A percentile compares a stretch with the other conserved stretches of the same genome.
These are phyloP conservation scores for Chalara sp. DNA, from an alignment of 2,329 filamentous ascomycete genomes.

Conservation along the genomic window DNA sequence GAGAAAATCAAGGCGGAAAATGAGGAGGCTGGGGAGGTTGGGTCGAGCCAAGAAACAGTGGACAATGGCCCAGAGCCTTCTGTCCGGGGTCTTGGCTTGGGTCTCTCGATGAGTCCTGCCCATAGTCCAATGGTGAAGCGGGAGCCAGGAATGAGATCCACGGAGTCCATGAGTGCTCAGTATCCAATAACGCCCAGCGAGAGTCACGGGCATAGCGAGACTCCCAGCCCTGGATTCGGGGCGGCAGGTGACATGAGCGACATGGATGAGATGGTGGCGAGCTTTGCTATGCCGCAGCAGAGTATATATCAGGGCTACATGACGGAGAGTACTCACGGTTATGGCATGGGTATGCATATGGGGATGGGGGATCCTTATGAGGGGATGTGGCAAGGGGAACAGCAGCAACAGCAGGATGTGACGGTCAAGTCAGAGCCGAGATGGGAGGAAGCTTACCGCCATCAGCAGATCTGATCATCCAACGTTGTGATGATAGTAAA, in stretches of 20 bases:
- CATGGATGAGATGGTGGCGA: not conserved
- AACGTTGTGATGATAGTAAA: too few relatives aligned
- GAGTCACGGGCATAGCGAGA: not conserved
- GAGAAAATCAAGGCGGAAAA: not conserved
- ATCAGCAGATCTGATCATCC: not conserved
- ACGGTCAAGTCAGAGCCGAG: conserved; percentile 1
- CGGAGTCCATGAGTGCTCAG: not conserved
- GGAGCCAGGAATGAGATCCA: not conserved
- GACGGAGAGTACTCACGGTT: not conserved
- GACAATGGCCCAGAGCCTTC: not conserved
- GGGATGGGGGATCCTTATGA: not conserved
- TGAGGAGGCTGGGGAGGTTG: not conserved
- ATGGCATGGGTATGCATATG: conserved; percentile 1
- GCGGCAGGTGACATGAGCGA: not conserved
- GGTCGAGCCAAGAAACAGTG: conserved; percentile 1
- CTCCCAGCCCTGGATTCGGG: not conserved
- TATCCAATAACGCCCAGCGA: not conserved
- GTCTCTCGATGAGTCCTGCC: not conserved
- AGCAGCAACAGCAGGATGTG: not conserved
- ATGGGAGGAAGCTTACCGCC: conserved; percentile 1
- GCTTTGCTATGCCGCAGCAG: not conserved
- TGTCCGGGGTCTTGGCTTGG: not conserved
- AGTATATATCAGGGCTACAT: not conserved
- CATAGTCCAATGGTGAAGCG: not conserved
- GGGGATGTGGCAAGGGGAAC: not conserved